These are phyloP conservation scores for Musa balbisiana DNA, from an alignment of 202 grass and related monocot species.

Conservation along the genomic window DNA sequence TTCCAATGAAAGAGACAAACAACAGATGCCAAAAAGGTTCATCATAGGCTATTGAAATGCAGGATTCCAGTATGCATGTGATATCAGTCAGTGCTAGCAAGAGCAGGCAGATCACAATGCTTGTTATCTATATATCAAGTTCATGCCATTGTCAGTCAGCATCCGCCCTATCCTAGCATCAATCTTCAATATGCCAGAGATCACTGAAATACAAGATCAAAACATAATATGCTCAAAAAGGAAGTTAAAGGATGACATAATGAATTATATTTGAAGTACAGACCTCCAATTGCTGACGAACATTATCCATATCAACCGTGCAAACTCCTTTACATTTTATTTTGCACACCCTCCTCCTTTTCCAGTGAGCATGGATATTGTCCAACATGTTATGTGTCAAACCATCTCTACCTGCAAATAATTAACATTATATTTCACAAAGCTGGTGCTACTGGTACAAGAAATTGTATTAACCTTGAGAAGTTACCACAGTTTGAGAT, in stretches of 20 bases:
- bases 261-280: neutral
- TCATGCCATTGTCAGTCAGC: neutral
- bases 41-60: neutral
- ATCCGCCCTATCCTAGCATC: neutral
- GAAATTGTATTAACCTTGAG: neutral
- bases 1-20: neutral
- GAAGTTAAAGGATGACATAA: neutral
- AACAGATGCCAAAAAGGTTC: neutral
- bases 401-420: constrained; percentile 73
- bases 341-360: constrained; percentile 95
- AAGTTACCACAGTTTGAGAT: neutral
- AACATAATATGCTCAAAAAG: neutral
- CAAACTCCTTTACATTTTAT: constrained; percentile 95
- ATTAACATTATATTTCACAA: constrained; percentile 7
- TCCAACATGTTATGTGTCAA: constrained; percentile 95
- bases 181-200: neutral
- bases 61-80: neutral
- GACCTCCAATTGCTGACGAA: constrained; percentile 82
- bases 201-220: neutral
- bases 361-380: constrained; percentile 90
- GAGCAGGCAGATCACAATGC: neutral
- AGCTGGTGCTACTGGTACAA: neutral
- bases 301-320: constrained; percentile 93
- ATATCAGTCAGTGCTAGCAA: neutral
- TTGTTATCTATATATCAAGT: neutral